A percentile compares a stretch with the other conserved stretches of the same genome.
These are phyloP conservation scores for Pisolithus sp. DNA, from an alignment of 768 basidiomycete genomes.

Conservation along the genomic window DNA sequence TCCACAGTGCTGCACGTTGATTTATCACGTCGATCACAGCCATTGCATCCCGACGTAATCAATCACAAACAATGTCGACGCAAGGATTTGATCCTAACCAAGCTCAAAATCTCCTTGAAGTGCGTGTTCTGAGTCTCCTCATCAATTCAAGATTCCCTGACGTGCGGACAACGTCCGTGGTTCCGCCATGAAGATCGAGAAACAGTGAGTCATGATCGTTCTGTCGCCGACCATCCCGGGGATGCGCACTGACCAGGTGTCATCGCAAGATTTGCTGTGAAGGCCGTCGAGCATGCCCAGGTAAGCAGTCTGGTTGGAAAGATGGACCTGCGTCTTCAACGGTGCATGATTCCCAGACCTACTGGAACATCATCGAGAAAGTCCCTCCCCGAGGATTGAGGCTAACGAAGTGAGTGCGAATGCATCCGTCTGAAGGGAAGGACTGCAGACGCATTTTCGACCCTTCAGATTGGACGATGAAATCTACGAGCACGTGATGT, in stretches of 20 bases:
- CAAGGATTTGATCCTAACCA: slow-evolving; percentile 76
- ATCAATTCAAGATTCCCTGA: slow-evolving; percentile 1
- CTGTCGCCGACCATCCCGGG: neutral
- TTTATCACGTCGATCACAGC: neutral
- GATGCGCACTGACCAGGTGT: slow-evolving; percentile 7
- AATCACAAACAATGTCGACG: slow-evolving; percentile 36
- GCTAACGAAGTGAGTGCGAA: slow-evolving; percentile 65
- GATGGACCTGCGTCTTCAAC: slow-evolving; percentile 1
- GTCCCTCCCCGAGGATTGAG: slow-evolving; percentile 69
- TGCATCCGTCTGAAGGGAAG: slow-evolving; percentile 1
- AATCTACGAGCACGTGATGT: slow-evolving; percentile 71
- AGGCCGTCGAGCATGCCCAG: slow-evolving; percentile 94
- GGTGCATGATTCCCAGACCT: slow-evolving; percentile 50
- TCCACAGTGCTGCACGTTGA: neutral
- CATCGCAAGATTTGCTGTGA: slow-evolving; percentile 45
- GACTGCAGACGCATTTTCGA: slow-evolving; percentile 13
- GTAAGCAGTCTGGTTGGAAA: slow-evolving; percentile 36
- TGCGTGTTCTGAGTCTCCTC: slow-evolving; percentile 30
- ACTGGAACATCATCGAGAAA: slow-evolving; percentile 88
- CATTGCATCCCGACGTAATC: slow-evolving; percentile 15
- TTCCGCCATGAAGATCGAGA: slow-evolving; percentile 68
- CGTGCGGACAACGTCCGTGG: neutral
- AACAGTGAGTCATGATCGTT: slow-evolving; percentile 68
- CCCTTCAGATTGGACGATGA: slow-evolving; percentile 75
- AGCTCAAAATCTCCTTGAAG: slow-evolving; percentile 89